Percentiles rank a stretch among this genome's conserved stretches.
Conservation (phyloP, 257 asterid genomes). For the Cinchona pubescens region DNA sequence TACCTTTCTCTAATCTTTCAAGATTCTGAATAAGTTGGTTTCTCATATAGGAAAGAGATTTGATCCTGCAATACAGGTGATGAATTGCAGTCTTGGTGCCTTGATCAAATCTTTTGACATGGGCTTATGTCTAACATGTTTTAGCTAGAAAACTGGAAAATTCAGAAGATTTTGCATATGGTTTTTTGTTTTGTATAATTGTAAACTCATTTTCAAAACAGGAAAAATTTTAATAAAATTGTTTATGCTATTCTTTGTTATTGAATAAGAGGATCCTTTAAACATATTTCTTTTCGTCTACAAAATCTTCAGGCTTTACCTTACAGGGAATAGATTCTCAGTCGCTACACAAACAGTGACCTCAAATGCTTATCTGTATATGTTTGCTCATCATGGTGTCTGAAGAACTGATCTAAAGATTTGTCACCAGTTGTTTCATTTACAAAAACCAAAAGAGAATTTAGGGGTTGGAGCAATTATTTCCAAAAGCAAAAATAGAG, state of each 20-base stretch:
- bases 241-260: neutral
- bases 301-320: no score
- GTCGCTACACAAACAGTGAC: no score
- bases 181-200: neutral
- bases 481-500: constrained; percentile 18
- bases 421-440: neutral
- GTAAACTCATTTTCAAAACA: neutral
- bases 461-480: constrained; percentile 11
- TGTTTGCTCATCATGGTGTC: neutral
- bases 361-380: no score
- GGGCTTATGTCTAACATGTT: neutral
- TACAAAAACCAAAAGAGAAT: neutral
- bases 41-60: constrained; percentile 1
- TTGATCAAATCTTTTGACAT: neutral
- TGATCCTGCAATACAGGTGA: neutral
- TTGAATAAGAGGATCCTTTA: no score
- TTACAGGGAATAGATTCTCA: no score
- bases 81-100: neutral
- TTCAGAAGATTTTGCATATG: no score
- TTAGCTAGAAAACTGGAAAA: neutral
- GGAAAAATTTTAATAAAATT: neutral
- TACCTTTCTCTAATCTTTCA: neutral
- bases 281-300: no score
- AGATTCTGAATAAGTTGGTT: neutral
- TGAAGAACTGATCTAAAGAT: neutral